phyloP scores from a whole-genome alignment of 169 alveolate species.

The Plasmodium sp. region DNA sequence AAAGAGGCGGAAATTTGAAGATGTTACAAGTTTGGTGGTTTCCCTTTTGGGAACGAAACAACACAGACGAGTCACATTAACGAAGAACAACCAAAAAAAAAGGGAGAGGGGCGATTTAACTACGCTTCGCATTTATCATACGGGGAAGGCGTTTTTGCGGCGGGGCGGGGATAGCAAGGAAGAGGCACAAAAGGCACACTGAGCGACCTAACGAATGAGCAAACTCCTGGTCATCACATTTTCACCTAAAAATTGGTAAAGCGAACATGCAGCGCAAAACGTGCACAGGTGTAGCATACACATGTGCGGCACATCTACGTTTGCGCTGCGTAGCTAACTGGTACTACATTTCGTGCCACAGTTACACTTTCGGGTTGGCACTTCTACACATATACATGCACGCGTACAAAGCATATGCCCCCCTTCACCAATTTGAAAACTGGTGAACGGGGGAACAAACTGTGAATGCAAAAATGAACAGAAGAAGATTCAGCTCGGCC shows the following conservation, averaged over 20 bases:
- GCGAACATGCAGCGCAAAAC: not conserved
- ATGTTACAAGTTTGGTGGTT: not conserved
- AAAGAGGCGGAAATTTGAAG: not conserved
- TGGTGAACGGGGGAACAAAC: not conserved
- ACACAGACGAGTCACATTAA: not conserved
- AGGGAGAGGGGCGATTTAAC: not conserved
- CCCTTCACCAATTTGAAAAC: not conserved
- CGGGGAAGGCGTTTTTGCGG: not conserved
- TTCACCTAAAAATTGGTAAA: not conserved
- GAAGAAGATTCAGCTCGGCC: not conserved
- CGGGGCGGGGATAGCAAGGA: not conserved
- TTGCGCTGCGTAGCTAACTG: not conserved
- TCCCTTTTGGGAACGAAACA: not conserved
- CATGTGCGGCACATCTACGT: not conserved
- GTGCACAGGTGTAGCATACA: not conserved
- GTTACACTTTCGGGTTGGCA: not conserved
- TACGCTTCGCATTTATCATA: slow-evolving; percentile 59
- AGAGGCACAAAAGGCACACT: not conserved
- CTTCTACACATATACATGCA: slow-evolving; percentile 1
- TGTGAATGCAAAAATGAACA: not conserved
- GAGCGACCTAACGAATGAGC: not conserved
- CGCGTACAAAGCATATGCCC: not conserved
- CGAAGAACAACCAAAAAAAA: not conserved
- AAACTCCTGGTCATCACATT: not conserved
- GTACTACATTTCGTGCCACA: not conserved